These are phyloP conservation scores for Apophysomyces ossiformis DNA, from an alignment of 371 early-diverging fungal species.

Conservation along the genomic window DNA sequence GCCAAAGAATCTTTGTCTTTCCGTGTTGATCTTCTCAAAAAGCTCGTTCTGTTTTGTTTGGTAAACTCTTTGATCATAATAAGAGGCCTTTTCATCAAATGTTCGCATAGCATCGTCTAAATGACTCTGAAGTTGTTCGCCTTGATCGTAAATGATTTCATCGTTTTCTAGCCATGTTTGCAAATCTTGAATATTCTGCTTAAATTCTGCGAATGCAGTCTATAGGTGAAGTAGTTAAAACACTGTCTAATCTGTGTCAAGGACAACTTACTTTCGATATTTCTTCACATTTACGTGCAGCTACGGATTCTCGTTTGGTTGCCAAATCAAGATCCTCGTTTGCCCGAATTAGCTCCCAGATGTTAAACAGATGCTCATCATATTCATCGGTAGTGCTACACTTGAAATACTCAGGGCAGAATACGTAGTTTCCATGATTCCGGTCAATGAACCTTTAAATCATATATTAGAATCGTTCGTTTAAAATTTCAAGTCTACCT, in stretches of 20 bases:
- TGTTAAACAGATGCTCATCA: constrained; percentile 84
- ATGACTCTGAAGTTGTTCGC: constrained; percentile 64
- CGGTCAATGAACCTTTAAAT: constrained; percentile 72
- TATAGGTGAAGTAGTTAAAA: constrained; percentile 15
- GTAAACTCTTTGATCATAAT: constrained; percentile 90
- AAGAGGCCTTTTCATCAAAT: constrained; percentile 89
- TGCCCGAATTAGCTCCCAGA: constrained; percentile 93
- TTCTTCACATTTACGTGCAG: constrained; percentile 98
- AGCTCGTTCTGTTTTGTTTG: constrained; percentile 84
- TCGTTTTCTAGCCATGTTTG: constrained; percentile 68
- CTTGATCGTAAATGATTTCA: constrained; percentile 76
- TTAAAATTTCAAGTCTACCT: constrained; percentile 48
- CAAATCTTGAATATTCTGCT: constrained; percentile 67
- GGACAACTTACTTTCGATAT: constrained; percentile 67
- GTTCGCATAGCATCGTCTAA: constrained; percentile 63
- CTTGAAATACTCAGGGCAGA: constrained; percentile 86
- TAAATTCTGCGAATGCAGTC: constrained; percentile 74
- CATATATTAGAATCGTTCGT: neutral
- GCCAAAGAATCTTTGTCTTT: constrained; percentile 77
- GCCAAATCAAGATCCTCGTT: constrained; percentile 97
- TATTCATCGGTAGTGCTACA: constrained; percentile 97
- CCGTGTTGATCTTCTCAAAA: constrained; percentile 73
- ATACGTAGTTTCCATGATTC: constrained; percentile 75
- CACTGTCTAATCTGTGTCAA: neutral
- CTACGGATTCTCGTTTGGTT: constrained; percentile 95